Evolutionary conservation across 2,329 filamentous ascomycete species (phyloP), one percentile per base, ranked within the genome.

Genomic region (Plectosphaerella plurivora): DNA sequence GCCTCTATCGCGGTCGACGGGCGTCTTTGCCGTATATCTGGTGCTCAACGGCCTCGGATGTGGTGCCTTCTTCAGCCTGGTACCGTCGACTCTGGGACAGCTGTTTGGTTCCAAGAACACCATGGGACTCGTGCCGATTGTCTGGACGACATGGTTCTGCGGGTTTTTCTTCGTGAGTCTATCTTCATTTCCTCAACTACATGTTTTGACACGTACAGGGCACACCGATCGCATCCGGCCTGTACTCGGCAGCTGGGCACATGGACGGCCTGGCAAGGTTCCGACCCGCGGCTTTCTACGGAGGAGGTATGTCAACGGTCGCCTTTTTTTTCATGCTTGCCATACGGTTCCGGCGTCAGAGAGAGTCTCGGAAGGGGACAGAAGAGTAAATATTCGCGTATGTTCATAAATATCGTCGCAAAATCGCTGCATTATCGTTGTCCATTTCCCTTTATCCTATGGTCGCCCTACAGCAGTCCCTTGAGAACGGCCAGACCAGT

Each of bases 11-110:
- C 59, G 60, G 2, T 58, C 35, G 5, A 56, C 62, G 18, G 59
- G 57, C 7, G 45, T 61, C 20, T 53, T 65, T 3, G 53, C 56
- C 0, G 42, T 59, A 4, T 64, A 63, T n/a, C 56, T 62, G 25
- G 51, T 63, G 9, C 48, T 65, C 44, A 65, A 61, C 45, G 63
- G 63, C 15, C 57, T 63, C 15, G 63, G 63, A 3, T 64, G 62
- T 24, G 63, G 63, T 3, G 61, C 63, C 1, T 65, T 65, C 45
- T 65, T 65, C 51, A 63, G 62, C 39, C 50, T 65, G 3, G 63
- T 63, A 9, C 61, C 63, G 1, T 54, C 59, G 1, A 57, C 57
- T 14, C 50, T 63, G 2, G 58, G 58, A 9, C 51, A 56, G 11
- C 53, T 58, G 0, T 65, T 64, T 28, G 63, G 63, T 2, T 39